Percentiles rank a stretch among this genome's conserved stretches.
phyloP scores from a whole-genome alignment of 441 rosid species.

The Cnidoscolus chayamansa region DNA sequence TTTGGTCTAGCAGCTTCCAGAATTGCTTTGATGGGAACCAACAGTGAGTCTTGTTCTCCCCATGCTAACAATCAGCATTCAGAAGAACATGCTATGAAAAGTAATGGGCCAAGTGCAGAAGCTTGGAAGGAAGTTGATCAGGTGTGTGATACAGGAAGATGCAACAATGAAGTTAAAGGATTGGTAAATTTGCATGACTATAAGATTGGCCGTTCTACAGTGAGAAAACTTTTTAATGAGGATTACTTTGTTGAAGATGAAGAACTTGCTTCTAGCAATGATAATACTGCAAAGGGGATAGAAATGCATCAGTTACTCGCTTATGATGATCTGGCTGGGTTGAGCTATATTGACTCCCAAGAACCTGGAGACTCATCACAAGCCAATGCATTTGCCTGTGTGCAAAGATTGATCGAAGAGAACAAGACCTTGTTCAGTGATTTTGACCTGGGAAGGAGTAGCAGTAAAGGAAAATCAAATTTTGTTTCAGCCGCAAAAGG shows the following conservation, averaged over 20 bases:
- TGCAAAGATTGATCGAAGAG: constrained; percentile 68
- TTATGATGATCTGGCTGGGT: constrained; percentile 43
- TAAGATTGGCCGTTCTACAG: constrained; percentile 37
- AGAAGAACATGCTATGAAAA: constrained; percentile 31
- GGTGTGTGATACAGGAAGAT: constrained; percentile 26
- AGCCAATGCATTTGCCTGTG: constrained; percentile 71
- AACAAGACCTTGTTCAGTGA: constrained; percentile 39
- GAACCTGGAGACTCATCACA: constrained; percentile 90
- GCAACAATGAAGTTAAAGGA: constrained; percentile 29
- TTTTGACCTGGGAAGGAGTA: constrained; percentile 39
- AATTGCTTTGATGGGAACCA: constrained; percentile 26
- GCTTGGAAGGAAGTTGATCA: constrained; percentile 31
- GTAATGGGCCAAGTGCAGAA: constrained; percentile 25
- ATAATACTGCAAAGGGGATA: constrained; percentile 30
- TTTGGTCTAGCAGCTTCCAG: constrained; percentile 58
- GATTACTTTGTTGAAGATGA: constrained; percentile 30
- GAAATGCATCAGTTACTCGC: constrained; percentile 30
- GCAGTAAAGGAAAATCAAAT: constrained; percentile 33
- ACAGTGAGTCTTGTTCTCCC: constrained; percentile 27
- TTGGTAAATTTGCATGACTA: constrained; percentile 31
- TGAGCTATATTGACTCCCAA: constrained; percentile 85
- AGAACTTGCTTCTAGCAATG: constrained; percentile 20
- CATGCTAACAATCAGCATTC: constrained; percentile 31
- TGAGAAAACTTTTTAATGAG: constrained; percentile 57
- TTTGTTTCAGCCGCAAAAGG: constrained; percentile 49